Conservation (phyloP, 176 grass and related monocot species). For the Eleusine coracana region DNA sequence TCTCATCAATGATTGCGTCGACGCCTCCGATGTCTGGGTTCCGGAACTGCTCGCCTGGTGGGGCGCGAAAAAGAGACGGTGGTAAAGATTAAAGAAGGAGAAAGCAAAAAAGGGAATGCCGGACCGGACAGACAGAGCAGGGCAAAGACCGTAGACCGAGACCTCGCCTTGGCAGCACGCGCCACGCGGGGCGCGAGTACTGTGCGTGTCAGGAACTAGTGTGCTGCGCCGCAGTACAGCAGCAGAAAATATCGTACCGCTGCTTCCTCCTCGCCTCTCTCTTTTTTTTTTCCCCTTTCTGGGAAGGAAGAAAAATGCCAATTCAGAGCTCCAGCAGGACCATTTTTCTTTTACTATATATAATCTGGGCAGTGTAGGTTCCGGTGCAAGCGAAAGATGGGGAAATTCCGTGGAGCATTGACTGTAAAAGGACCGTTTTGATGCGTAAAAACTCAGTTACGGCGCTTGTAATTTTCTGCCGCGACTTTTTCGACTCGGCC, state of each 20-base stretch:
- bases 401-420: background rate
- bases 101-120: conserved; percentile 16
- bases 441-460: background rate
- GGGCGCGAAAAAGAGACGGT: background rate
- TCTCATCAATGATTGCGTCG: conserved; percentile 9
- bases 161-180: background rate
- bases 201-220: background rate
- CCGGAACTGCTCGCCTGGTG: conserved; percentile 11
- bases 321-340: background rate
- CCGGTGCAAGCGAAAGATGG: background rate
- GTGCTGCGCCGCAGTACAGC: background rate
- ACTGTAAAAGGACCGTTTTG: background rate
- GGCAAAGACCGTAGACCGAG: conserved; percentile 34
- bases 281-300: background rate
- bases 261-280: background rate
- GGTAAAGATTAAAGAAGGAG: conserved; percentile 6
- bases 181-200: background rate
- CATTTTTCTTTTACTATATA: background rate
- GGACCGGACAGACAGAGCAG: background rate
- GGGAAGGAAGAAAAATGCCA: background rate
- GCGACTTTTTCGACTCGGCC: background rate
- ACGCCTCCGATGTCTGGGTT: background rate
- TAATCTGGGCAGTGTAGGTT: background rate
- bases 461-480: background rate
- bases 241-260: background rate